Evolutionary conservation across 1,139 yeast species (phyloP).

Genomic region (Debaryomyces subglobosus): DNA sequence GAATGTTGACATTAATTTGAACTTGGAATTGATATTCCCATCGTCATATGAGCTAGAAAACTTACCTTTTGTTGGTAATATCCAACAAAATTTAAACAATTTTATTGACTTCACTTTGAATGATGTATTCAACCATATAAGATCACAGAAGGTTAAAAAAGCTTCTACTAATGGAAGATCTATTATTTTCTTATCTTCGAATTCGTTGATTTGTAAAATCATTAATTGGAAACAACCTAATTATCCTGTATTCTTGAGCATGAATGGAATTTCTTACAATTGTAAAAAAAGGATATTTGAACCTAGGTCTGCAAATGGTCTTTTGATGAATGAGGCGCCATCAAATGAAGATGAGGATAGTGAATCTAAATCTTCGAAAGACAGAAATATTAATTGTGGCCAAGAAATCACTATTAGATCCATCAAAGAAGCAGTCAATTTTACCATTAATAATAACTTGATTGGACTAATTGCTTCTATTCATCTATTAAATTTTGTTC

Average conservation of each 20-base stretch:
- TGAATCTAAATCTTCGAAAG: constrained; percentile 10
- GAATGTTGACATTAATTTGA: constrained; percentile 64
- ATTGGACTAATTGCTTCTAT: constrained; percentile 82
- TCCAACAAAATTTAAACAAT: constrained; percentile 57
- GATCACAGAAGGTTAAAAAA: constrained; percentile 46
- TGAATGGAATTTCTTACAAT: constrained; percentile 64
- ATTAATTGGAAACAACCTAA: constrained; percentile 98
- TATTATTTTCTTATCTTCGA: constrained; percentile 80
- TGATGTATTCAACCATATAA: constrained; percentile 77
- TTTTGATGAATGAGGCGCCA: constrained; percentile 29
- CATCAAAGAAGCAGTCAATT: constrained; percentile 55
- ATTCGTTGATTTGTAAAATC: constrained; percentile 86
- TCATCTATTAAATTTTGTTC: constrained; percentile 70
- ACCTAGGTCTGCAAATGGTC: constrained; percentile 47
- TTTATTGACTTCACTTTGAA: constrained; percentile 76
- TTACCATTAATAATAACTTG: constrained; percentile 80
- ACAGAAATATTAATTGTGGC: constrained; percentile 25
- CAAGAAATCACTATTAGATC: constrained; percentile 50
- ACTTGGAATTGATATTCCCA: constrained; percentile 82
- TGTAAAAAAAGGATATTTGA: constrained; percentile 32
- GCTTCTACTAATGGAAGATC: constrained; percentile 49
- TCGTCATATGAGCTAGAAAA: constrained; percentile 63
- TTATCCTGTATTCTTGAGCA: constrained; percentile 86
- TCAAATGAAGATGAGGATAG: neutral
- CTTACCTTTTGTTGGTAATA: constrained; percentile 56